Percentiles rank a stretch among this genome's conserved stretches.
Conservation (phyloP, 2,329 filamentous ascomycete genomes). For the Colletotrichum musicola region DNA sequence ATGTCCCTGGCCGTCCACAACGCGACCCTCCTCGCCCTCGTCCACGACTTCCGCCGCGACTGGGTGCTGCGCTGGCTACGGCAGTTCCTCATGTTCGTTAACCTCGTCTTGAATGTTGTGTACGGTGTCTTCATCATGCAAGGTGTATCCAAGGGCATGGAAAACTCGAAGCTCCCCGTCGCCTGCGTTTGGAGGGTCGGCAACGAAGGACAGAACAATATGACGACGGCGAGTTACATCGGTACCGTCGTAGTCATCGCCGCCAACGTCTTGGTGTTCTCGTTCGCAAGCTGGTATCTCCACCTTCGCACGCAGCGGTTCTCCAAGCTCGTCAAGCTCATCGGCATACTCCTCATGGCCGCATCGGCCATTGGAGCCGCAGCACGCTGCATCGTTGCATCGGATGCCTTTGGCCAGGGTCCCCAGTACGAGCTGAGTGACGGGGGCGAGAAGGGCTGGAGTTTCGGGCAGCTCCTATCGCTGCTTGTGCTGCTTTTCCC, state of each 20-base stretch:
- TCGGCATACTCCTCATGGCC: slow-evolving; percentile 66
- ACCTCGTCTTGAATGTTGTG: slow-evolving; percentile 69
- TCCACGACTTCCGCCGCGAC: slow-evolving; percentile 75
- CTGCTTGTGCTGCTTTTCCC: slow-evolving; percentile 71
- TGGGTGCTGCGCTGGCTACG: slow-evolving; percentile 76
- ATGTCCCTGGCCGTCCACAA: slow-evolving; percentile 76
- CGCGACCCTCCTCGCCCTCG: slow-evolving; percentile 72
- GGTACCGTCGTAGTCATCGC: slow-evolving; percentile 73
- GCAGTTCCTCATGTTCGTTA: slow-evolving; percentile 75
- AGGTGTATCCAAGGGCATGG: slow-evolving; percentile 64
- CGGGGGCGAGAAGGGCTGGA: slow-evolving; percentile 68
- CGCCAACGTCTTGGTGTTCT: slow-evolving; percentile 70
- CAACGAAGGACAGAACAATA: slow-evolving; percentile 46
- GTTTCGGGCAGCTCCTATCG: slow-evolving; percentile 73
- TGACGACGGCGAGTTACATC: slow-evolving; percentile 61
- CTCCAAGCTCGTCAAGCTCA: slow-evolving; percentile 65
- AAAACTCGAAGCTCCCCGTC: slow-evolving; percentile 67
- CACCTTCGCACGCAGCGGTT: slow-evolving; percentile 67
- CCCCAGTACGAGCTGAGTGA: slow-evolving; percentile 65
- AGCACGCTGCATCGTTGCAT: slow-evolving; percentile 67
- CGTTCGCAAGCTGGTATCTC: slow-evolving; percentile 73
- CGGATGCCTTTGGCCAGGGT: slow-evolving; percentile 68
- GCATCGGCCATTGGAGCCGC: slow-evolving; percentile 71
- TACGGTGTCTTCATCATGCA: slow-evolving; percentile 69
- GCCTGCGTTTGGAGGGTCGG: slow-evolving; percentile 69